Evolutionary conservation across 441 rosid genomes (phyloP).

Genomic region (Capsella rubella): DNA sequence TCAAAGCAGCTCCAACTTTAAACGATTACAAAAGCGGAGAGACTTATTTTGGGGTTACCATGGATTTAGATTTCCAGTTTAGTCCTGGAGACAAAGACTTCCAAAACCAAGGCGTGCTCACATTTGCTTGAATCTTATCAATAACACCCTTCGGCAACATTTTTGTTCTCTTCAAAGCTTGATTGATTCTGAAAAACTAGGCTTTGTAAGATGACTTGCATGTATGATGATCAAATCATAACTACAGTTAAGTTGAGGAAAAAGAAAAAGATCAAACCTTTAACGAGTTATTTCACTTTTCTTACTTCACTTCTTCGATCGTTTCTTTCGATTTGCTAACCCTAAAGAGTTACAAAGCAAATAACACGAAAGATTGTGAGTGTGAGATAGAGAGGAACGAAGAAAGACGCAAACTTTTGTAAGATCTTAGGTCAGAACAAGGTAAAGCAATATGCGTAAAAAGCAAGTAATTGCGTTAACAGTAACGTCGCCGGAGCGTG

Average conservation of each 20-base stretch:
- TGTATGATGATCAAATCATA: neutral
- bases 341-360: neutral
- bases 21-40: neutral
- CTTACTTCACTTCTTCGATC: neutral
- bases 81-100: conserved; percentile 26
- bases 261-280: neutral
- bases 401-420: neutral
- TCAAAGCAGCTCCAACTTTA: conserved; percentile 1
- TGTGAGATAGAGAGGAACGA: neutral
- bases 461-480: neutral
- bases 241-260: neutral
- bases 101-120: conserved; percentile 26
- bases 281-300: neutral
- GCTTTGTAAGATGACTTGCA: conserved; percentile 23
- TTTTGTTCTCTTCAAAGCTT: conserved; percentile 13
- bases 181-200: conserved; percentile 1
- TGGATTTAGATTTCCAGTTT: conserved; percentile 32
- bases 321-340: neutral
- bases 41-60: conserved; percentile 14
- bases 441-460: neutral
- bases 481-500: conserved; percentile 14
- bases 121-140: conserved; percentile 9
- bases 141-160: neutral
- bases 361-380: neutral
- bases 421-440: neutral